These are phyloP conservation scores for Stereocaulon alpinum DNA, from an alignment of 495 filamentous ascomycete species.

Conservation along the genomic window DNA sequence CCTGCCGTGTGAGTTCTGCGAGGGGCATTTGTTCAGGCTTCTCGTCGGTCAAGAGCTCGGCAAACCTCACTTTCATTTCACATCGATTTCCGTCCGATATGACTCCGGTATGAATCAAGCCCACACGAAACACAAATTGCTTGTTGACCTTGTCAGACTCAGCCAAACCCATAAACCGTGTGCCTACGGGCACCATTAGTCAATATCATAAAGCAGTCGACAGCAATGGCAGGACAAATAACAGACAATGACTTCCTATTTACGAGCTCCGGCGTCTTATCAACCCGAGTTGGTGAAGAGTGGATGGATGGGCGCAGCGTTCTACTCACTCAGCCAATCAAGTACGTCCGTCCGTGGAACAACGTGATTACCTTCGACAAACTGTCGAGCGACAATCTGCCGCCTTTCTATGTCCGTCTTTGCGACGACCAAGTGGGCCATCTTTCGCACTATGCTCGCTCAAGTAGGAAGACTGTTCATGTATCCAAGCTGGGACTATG, in stretches of 20 bases:
- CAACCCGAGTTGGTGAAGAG: not conserved
- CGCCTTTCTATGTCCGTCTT: slow-evolving; percentile 8
- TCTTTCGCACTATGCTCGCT: not conserved
- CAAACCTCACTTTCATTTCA: not conserved
- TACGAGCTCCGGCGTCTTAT: not conserved
- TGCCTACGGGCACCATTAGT: not conserved
- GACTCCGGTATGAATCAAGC: no score
- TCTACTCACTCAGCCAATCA: not conserved
- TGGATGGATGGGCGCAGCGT: slow-evolving; percentile 9
- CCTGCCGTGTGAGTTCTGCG: not conserved
- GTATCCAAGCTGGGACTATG: not conserved
- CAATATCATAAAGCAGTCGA: not conserved
- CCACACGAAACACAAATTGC: no score
- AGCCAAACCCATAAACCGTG: no score
- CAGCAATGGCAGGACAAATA: not conserved
- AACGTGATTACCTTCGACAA: not conserved
- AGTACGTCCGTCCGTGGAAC: slow-evolving; percentile 1
- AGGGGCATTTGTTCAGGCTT: not conserved
- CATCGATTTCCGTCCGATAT: not conserved
- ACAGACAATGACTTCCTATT: not conserved
- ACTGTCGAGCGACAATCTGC: slow-evolving; percentile 3
- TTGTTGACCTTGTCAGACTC: no score
- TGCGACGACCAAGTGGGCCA: slow-evolving; percentile 7
- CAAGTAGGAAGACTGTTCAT: not conserved
- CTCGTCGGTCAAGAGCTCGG: not conserved